These are phyloP conservation scores for Aquilaria malaccensis DNA, from an alignment of 345 rosid species.

Conservation along the genomic window DNA sequence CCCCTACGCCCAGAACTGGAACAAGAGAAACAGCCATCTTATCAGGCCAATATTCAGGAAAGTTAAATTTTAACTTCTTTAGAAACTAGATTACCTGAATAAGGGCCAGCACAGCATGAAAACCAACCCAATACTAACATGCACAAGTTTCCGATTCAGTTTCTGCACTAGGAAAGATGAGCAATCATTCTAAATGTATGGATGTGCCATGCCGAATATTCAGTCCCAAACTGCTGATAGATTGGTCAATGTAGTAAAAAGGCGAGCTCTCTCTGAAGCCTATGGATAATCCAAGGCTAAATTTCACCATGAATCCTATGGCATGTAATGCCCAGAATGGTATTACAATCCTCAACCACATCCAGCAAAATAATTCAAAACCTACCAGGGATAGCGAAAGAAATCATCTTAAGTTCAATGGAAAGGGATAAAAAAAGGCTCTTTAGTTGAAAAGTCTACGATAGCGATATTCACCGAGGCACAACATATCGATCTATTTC, in stretches of 20 bases:
- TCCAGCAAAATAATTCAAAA: too few species aligned
- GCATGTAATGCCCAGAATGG: too few species aligned
- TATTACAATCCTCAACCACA: too few species aligned
- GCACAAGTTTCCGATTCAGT: slow-evolving; percentile 82
- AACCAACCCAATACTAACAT: slow-evolving; percentile 69
- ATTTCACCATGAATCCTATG: too few species aligned
- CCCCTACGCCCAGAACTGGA: slow-evolving; percentile 75
- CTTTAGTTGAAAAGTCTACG: not conserved
- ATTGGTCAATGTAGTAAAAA: slow-evolving; percentile 1
- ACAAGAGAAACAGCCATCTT: slow-evolving; percentile 13
- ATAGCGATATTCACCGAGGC: not conserved
- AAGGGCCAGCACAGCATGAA: slow-evolving; percentile 93
- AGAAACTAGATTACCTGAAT: slow-evolving; percentile 47
- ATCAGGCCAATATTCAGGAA: slow-evolving; percentile 7
- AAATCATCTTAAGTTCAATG: too few species aligned
- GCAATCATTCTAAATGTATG: slow-evolving; percentile 5
- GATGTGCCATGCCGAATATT: not conserved
- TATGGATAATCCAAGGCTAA: not conserved
- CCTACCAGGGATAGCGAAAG: too few species aligned
- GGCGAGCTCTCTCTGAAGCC: not conserved
- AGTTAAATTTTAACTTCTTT: slow-evolving; percentile 1
- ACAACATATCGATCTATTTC: not conserved
- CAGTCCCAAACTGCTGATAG: not conserved
- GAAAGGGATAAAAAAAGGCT: not conserved
- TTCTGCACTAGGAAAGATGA: slow-evolving; percentile 32